Evolutionary conservation across 2,329 filamentous ascomycete species (phyloP).

Genomic region (Colletotrichum abscissum): DNA sequence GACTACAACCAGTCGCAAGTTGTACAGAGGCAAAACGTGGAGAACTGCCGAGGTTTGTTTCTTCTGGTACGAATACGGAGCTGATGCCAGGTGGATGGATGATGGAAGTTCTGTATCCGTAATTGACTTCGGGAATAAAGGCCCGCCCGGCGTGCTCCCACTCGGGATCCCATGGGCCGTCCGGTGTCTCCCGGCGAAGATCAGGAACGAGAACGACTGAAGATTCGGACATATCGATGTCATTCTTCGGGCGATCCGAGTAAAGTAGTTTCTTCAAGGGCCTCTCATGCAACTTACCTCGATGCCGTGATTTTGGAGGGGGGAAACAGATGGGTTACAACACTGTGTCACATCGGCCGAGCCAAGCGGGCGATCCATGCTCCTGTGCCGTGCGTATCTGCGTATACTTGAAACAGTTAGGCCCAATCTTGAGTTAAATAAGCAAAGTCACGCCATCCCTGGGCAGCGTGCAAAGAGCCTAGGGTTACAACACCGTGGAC

Average conservation of each 20-base stretch:
- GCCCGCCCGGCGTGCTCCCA: neutral
- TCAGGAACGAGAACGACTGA: neutral
- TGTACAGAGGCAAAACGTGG: neutral
- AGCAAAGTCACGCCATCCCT: conserved; percentile 30
- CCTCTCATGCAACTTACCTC: neutral
- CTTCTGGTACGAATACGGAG: too few species aligned
- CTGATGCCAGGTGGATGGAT: neutral
- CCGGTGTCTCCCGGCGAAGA: neutral
- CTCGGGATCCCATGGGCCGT: neutral
- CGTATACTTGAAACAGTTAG: conserved; percentile 21
- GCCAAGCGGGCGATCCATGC: conserved; percentile 23
- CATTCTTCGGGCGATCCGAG: conserved; percentile 9
- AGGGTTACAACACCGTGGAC: neutral
- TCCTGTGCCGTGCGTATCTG: conserved; percentile 5
- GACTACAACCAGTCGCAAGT: neutral
- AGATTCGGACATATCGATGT: neutral
- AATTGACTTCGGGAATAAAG: neutral
- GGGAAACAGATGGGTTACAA: conserved; percentile 27
- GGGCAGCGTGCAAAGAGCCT: neutral
- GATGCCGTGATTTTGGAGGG: neutral
- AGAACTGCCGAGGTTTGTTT: conserved; percentile 3
- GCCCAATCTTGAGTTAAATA: conserved; percentile 20
- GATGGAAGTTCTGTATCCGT: neutral
- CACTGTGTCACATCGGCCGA: conserved; percentile 20
- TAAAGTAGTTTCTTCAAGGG: conserved; percentile 1